Percentiles rank a stretch among this genome's conserved stretches.
Conservation (phyloP, 805 yeast genomes). For the Wickerhamiella bombiphila region DNA sequence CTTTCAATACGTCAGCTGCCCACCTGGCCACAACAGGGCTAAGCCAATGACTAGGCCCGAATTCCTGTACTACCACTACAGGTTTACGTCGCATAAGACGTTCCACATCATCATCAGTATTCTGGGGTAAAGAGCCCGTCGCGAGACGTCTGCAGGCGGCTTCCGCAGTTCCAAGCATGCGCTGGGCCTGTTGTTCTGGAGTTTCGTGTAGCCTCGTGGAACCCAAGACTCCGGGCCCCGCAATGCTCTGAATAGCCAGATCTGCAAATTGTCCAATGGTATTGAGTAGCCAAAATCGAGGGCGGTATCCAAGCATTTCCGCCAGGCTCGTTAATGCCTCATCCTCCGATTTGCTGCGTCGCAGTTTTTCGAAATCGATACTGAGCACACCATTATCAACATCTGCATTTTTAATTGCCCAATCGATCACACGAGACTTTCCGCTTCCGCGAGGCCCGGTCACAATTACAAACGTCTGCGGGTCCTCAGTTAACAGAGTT, state of each 20-base stretch:
- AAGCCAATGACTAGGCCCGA: constrained; percentile 24
- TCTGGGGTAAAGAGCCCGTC: constrained; percentile 23
- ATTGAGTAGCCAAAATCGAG: constrained; percentile 87
- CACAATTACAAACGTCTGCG: constrained; percentile 77
- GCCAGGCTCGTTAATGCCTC: constrained; percentile 34
- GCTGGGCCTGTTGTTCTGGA: constrained; percentile 20
- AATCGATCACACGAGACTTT: constrained; percentile 39
- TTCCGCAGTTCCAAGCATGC: constrained; percentile 20
- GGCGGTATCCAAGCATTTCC: constrained; percentile 73
- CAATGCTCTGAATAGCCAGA: constrained; percentile 72
- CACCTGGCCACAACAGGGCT: constrained; percentile 72
- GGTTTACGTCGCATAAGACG: constrained; percentile 13
- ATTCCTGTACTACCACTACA: constrained; percentile 12
- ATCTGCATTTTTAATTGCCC: constrained; percentile 43
- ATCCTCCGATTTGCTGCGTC: constrained; percentile 59
- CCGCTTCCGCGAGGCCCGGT: constrained; percentile 96
- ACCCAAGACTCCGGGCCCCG: constrained; percentile 33
- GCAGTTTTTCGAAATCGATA: constrained; percentile 65
- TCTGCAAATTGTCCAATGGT: constrained; percentile 66
- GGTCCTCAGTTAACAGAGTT: constrained; percentile 74
- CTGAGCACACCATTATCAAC: constrained; percentile 48
- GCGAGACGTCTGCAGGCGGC: constrained; percentile 56
- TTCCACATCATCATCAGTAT: constrained; percentile 9
- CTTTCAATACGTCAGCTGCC: constrained; percentile 64
- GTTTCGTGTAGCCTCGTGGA: constrained; percentile 20